phyloP scores from a whole-genome alignment of 768 basidiomycete genomes.

The Tricholoma matsutake region DNA sequence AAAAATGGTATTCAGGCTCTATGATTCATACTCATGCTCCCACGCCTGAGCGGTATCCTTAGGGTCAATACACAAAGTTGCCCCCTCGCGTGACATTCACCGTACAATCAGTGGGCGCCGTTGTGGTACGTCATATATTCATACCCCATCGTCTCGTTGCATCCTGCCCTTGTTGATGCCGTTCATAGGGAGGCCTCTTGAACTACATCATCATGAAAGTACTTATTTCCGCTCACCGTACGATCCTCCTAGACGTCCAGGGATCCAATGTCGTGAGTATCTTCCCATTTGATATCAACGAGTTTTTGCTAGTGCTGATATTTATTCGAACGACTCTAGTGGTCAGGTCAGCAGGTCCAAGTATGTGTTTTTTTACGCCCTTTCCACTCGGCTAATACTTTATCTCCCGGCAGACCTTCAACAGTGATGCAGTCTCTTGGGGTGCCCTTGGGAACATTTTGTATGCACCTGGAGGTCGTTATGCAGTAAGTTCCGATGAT shows the following conservation, averaged over 20 bases:
- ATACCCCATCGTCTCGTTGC: too few species aligned
- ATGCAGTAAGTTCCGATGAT: constrained; percentile 30
- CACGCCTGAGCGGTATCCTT: too few species aligned
- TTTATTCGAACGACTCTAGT: constrained; percentile 26
- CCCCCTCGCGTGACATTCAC: constrained; percentile 63
- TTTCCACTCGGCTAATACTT: not conserved
- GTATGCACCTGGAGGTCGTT: constrained; percentile 44
- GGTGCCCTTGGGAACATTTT: constrained; percentile 50
- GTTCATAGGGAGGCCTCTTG: constrained; percentile 30
- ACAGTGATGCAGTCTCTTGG: constrained; percentile 54
- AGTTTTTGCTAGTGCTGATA: not conserved
- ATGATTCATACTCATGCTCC: not conserved
- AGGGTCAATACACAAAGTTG: constrained; percentile 51
- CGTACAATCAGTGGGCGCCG: constrained; percentile 53
- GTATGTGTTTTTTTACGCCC: constrained; percentile 7
- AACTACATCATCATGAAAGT: constrained; percentile 56
- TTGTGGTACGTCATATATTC: constrained; percentile 39
- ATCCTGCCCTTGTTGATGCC: not conserved
- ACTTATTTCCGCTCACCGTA: constrained; percentile 46
- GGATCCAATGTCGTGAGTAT: constrained; percentile 48
- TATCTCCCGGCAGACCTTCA: constrained; percentile 26
- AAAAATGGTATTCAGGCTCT: constrained; percentile 37
- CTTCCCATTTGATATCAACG: constrained; percentile 20
- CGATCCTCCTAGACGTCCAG: constrained; percentile 47
- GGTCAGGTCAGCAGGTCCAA: constrained; percentile 44